These are phyloP conservation scores for Phytophthora foliorum DNA, from an alignment of 352 stramenopile species.

Conservation along the genomic window DNA sequence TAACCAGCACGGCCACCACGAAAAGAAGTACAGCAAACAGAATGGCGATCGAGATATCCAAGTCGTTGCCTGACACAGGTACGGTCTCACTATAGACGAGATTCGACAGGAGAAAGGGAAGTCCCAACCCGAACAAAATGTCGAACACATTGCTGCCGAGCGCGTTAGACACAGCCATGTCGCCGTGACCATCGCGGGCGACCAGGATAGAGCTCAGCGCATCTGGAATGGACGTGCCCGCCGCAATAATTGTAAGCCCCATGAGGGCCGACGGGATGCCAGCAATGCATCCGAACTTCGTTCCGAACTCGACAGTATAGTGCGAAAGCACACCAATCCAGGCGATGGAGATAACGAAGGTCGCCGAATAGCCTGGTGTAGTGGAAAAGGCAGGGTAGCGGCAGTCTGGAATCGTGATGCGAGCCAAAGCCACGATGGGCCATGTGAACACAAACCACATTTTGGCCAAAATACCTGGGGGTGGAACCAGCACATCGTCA, in stretches of 20 bases:
- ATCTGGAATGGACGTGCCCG: conserved; percentile 84
- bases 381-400: conserved; percentile 67
- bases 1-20: conserved; percentile 60
- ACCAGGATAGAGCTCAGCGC: conserved; percentile 84
- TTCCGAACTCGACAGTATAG: conserved; percentile 69
- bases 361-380: conserved; percentile 52
- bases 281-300: conserved; percentile 73
- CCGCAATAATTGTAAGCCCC: conserved; percentile 84
- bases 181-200: conserved; percentile 78
- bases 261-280: conserved; percentile 79
- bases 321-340: conserved; percentile 86
- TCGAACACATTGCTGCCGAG: conserved; percentile 91
- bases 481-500: conserved; percentile 61
- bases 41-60: conserved; percentile 73
- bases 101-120: conserved; percentile 87
- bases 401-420: conserved; percentile 81
- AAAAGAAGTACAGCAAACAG: conserved; percentile 70
- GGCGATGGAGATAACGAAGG: conserved; percentile 71
- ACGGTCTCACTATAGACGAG: conserved; percentile 70
- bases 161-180: conserved; percentile 88
- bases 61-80: conserved; percentile 54
- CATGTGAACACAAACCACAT: conserved; percentile 71
- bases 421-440: conserved; percentile 73
- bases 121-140: conserved; percentile 78
- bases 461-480: conserved; percentile 51